Base-by-base conservation (phyloP, 257 asterid genomes). In the Solanum paucissectum region DNA sequence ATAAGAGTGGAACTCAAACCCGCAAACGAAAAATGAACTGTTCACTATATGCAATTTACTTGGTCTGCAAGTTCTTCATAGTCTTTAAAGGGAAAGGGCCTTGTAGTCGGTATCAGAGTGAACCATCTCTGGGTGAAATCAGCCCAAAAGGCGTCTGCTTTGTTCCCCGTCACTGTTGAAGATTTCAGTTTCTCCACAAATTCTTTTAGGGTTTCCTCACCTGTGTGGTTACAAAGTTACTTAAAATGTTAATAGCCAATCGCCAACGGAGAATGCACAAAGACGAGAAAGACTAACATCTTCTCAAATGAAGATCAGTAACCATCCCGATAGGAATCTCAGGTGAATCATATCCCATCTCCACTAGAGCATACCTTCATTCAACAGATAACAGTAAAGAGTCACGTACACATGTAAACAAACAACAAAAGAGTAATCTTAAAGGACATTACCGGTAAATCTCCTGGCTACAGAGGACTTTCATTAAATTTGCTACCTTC, bases 251-350 rank as follows among this genome's bases (percentile, higher is more conserved):
- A 9, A 27, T 37, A 27, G 52, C 23, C 52, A 58, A 58, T 1
- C n/a, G 10, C 20, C 27, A 60, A 33, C 12, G 5, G 42, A 34
- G 9, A 23, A 12, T 9, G 16, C 32, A 82, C 4, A 12, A 69
- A n/a, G 21, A 12, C 25, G 3, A 84, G 2, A 10, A 12, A 40
- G 34, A 13, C 94, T 82, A 91, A 93, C 99, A 97, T 94, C 91
- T 91, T 58, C 93, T 91, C 79, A 97, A 86, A 71, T 97, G 98
- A 52, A 89, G 25, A 74, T 92, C 90, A 12, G 95, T 90, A 25
- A 96, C 91, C 98, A 97, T 95, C n/a, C 98, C 99, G 23, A 96
- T n/a, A 0, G 99, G 99, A 23, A 97, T 74, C 32, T 96, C 98
- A 2, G 95, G 95, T 83, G 92, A 90, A 88, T 96, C 99, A 10